Percentiles rank a stretch among this genome's conserved stretches.
phyloP scores from a whole-genome alignment of 768 basidiomycete species.

The Tulasnella calospora region DNA sequence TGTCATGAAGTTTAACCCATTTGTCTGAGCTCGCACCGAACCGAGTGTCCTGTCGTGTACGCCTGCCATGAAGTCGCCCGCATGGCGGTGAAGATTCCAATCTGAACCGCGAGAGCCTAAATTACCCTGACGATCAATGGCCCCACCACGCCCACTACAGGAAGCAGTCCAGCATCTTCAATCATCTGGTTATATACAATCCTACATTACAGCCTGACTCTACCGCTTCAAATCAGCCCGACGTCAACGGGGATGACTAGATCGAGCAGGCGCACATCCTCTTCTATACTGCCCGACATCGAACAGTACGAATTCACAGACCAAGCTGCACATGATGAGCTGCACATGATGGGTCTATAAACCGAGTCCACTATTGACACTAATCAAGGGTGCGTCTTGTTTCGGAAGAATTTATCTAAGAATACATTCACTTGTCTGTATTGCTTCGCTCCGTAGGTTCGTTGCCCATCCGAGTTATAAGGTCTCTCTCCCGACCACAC shows the following conservation, averaged over 20 bases:
- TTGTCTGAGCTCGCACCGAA: background rate
- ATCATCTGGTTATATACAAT: constrained; percentile 84
- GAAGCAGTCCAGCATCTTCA: constrained; percentile 39
- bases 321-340: no score
- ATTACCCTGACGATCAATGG: constrained; percentile 20
- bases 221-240: constrained; percentile 34
- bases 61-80: background rate
- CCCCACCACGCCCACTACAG: constrained; percentile 16
- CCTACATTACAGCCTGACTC: constrained; percentile 56
- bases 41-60: background rate
- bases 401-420: background rate
- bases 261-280: constrained; percentile 88
- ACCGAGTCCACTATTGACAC: background rate
- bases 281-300: constrained; percentile 82
- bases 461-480: background rate
- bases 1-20: background rate
- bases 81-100: background rate
- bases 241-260: constrained; percentile 73
- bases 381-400: background rate
- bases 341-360: no score
- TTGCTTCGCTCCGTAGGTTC: background rate
- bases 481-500: background rate
- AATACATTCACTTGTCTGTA: background rate
- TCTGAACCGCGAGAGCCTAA: constrained; percentile 21
- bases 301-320: constrained; percentile 47